These are phyloP conservation scores for Fusarium ambrosium DNA, from an alignment of 2,329 filamentous ascomycete genomes.

Conservation along the genomic window DNA sequence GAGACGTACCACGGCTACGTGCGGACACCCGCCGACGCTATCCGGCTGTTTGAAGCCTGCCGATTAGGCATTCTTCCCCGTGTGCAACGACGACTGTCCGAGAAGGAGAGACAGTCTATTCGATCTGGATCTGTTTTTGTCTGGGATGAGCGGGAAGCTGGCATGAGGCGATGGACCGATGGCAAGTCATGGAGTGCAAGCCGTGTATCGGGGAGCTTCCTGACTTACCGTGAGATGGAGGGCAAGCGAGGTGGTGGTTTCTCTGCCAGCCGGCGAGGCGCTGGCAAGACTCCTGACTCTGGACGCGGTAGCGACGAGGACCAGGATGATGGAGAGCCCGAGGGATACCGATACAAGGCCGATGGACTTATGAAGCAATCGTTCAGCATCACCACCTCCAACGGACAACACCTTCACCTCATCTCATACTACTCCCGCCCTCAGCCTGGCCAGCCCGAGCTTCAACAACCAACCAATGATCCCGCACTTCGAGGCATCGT, in stretches of 20 bases:
- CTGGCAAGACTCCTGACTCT: slow-evolving; percentile 86
- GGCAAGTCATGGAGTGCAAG: slow-evolving; percentile 99
- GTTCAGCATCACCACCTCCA: slow-evolving; percentile 96
- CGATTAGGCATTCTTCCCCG: slow-evolving; percentile 88
- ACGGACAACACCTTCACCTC: slow-evolving; percentile 89
- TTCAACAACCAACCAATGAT: slow-evolving; percentile 87
- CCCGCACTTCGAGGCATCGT: slow-evolving; percentile 83
- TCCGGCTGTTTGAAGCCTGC: slow-evolving; percentile 98
- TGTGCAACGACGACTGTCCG: slow-evolving; percentile 91
- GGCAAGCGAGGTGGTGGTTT: slow-evolving; percentile 92
- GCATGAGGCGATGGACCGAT: slow-evolving; percentile 98
- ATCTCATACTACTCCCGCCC: slow-evolving; percentile 97
- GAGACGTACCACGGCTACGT: slow-evolving; percentile 97
- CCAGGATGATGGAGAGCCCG: slow-evolving; percentile 85
- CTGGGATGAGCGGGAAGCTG: slow-evolving; percentile 99
- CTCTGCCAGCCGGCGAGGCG: slow-evolving; percentile 67
- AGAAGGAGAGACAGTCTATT: slow-evolving; percentile 97
- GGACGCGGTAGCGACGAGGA: slow-evolving; percentile 86
- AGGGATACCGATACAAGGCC: slow-evolving; percentile 94
- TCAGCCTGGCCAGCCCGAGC: slow-evolving; percentile 76
- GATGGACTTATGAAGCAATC: slow-evolving; percentile 99
- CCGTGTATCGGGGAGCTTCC: slow-evolving; percentile 94
- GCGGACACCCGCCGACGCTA: slow-evolving; percentile 94
- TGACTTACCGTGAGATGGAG: slow-evolving; percentile 99
- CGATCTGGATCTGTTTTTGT: slow-evolving; percentile 98